Base-by-base conservation (phyloP, 306 rosid genomes). In the Malus domestica region DNA sequence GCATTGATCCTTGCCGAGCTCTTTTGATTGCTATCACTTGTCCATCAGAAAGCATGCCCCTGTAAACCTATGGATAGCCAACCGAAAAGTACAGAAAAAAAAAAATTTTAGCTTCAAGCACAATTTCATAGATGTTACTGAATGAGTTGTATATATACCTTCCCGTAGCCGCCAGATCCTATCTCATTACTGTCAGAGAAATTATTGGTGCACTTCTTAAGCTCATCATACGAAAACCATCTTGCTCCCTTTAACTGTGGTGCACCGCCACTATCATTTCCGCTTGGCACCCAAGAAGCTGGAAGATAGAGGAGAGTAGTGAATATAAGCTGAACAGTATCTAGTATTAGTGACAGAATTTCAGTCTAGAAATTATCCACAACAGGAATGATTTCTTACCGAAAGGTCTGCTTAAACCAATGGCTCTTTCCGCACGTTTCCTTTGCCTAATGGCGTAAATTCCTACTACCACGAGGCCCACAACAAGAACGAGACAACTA, bases 221-320 rank as follows among this genome's bases (percentile, higher is more conserved):
- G 99, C 33, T 95, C 99, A 78, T 95, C 97, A 76, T 86, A 92
- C 25, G 99, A 92, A 79, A 95, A 95, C 97, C 96, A 92, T 84
- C 97, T 90, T 65, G 97, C 97, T 78, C 99, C 99, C 85, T 95
- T 95, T 67, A 95, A 88, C 61, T 95, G 99, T 25, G 99, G 97
- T 74, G 97, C 97, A 68, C 99, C 97, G 51, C 90, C 93, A 81
- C 96, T 95, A 76, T 95, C 97, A 22, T 90, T 85, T 51, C 96
- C 96, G 63, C 96, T 92, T 62, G 97, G 91, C 80, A 87, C 92
- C 99, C 99, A 95, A 10, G 99, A 92, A 78, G 97, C 97, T 95
- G 80, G 23, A 82, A 77, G 18, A 81, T 4, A 73, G 5, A 59
- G 65, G 84, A 54, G 67, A 65, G 23, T 63, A 69, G 76, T 59